Evolutionary conservation across 768 basidiomycete species (phyloP), one percentile per base, ranked within the genome.

Genomic region (Asterophora parasitica): DNA sequence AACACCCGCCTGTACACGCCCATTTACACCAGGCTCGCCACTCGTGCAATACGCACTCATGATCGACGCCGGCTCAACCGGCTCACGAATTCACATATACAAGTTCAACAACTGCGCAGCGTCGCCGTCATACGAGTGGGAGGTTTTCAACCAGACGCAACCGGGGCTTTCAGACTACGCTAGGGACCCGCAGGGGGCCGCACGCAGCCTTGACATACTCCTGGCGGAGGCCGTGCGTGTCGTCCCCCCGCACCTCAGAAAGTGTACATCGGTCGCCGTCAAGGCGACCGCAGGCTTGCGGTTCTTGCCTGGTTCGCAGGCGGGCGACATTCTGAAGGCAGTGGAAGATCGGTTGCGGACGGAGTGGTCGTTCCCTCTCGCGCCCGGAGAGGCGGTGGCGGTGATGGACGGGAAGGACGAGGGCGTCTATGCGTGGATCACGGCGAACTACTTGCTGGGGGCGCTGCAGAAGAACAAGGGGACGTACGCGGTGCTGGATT

Each of bases 381-480:
- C 63, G 0, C 63, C 76, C 19, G 69, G 72, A 52, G 81, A 82
- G 41, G 81, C 79, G 1, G 92, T 95, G 28, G 79, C 77, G 34
- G 83, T 97, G 52, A 94, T 97, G 94, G 94, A 96, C 54, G 94
- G 94, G 7, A 72, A 83, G 55, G 94, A 98, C 62, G 95, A 97
- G 66, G 95, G 92, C 27, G 91, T 97, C n/a, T 98, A 89, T 62
- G 92, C 95, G 23, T 98, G 95, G 94, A 92, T 97, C 55, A 96
- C 95, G 13, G 92, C 89, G 50, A 98, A 98, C 67, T 97, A 96
- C 68, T 75, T 97, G 40, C 71, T 95, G 35, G 76, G 77, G 43
- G 81, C 85, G 32, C 82, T 96, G 59, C 77, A 70, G 23, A 74
- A 54, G 41, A 44, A 26, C 19, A 30, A 16, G 20, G 35, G 35